A percentile compares a stretch with the other conserved stretches of the same genome.
These are phyloP conservation scores for Cladosporium velox DNA, from an alignment of 2,329 filamentous ascomycete species.

Conservation along the genomic window DNA sequence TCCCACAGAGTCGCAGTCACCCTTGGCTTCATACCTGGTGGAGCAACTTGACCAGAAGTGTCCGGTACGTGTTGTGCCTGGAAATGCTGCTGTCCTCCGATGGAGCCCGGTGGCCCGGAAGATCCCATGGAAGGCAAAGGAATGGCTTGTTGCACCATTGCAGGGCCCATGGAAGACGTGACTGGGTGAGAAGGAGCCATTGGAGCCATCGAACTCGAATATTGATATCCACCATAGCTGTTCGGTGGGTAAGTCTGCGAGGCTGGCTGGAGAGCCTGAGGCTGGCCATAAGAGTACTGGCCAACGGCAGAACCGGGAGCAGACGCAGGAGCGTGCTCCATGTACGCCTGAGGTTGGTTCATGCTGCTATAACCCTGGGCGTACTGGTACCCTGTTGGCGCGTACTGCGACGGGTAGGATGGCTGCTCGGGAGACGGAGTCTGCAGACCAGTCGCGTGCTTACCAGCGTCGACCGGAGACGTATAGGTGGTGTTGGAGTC, in stretches of 20 bases:
- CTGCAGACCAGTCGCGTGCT: slow-evolving; percentile 60
- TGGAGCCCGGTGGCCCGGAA: slow-evolving; percentile 27
- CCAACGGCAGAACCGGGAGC: slow-evolving; percentile 62
- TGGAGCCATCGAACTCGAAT: slow-evolving; percentile 77
- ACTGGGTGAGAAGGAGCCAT: slow-evolving; percentile 69
- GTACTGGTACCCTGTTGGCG: slow-evolving; percentile 21
- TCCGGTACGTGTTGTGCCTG: slow-evolving; percentile 49
- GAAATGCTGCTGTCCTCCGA: slow-evolving; percentile 46
- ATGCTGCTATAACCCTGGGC: slow-evolving; percentile 58
- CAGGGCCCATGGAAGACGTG: slow-evolving; percentile 67
- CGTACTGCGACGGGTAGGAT: slow-evolving; percentile 23
- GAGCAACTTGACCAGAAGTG: slow-evolving; percentile 87
- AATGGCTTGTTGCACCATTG: slow-evolving; percentile 69
- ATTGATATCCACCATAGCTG: slow-evolving; percentile 68
- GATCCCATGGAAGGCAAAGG: slow-evolving; percentile 50
- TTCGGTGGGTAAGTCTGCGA: slow-evolving; percentile 56
- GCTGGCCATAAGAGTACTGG: slow-evolving; percentile 69
- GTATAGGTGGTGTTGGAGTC: slow-evolving; percentile 60
- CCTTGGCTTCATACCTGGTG: slow-evolving; percentile 91
- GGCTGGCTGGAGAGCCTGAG: slow-evolving; percentile 57
- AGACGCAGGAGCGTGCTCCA: slow-evolving; percentile 78
- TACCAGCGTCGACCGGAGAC: slow-evolving; percentile 50
- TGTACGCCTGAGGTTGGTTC: slow-evolving; percentile 80
- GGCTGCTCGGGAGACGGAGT: slow-evolving; percentile 61
- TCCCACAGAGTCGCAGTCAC: slow-evolving; percentile 98